A percentile compares a stretch with the other conserved stretches of the same genome.
Evolutionary conservation across 2,329 filamentous ascomycete genomes (phyloP).

Genomic region (Cryphonectria parasitica): DNA sequence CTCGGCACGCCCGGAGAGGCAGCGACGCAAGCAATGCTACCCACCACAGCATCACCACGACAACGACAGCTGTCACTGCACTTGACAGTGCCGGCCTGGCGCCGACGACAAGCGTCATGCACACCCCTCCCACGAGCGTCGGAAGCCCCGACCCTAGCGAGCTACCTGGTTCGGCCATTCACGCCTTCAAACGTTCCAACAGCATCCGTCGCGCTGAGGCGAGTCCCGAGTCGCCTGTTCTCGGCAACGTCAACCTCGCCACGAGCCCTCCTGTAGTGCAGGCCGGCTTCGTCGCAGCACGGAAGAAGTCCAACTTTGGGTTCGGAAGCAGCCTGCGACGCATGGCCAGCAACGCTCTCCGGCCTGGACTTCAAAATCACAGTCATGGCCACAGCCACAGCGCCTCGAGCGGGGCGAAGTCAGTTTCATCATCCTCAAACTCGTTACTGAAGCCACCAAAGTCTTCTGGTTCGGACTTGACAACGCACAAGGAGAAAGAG

Average conservation of each 20-base stretch:
- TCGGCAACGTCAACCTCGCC: slow-evolving; percentile 22
- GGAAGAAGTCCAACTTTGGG: slow-evolving; percentile 28
- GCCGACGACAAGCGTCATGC: slow-evolving; percentile 14
- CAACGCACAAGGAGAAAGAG: slow-evolving; percentile 16
- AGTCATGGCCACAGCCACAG: slow-evolving; percentile 11
- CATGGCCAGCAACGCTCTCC: slow-evolving; percentile 26
- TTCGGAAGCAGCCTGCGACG: slow-evolving; percentile 25
- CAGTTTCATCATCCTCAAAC: not conserved
- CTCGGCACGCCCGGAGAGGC: slow-evolving; percentile 17
- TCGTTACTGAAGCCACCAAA: slow-evolving; percentile 6
- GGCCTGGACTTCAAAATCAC: slow-evolving; percentile 26
- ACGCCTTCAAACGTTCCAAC: slow-evolving; percentile 19
- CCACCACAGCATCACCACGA: slow-evolving; percentile 15
- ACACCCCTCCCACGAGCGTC: slow-evolving; percentile 25
- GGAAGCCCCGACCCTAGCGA: slow-evolving; percentile 22
- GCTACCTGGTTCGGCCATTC: slow-evolving; percentile 21
- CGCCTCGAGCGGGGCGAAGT: not conserved
- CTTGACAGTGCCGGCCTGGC: slow-evolving; percentile 14
- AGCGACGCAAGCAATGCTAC: slow-evolving; percentile 26
- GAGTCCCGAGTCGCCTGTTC: slow-evolving; percentile 25
- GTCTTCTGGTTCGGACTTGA: slow-evolving; percentile 17
- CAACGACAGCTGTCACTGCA: slow-evolving; percentile 4
- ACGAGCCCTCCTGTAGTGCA: slow-evolving; percentile 29
- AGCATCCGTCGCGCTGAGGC: slow-evolving; percentile 16
- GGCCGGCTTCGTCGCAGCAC: slow-evolving; percentile 24